Evolutionary conservation across 1,284 basidiomycete genomes (phyloP).

Genomic region (Mycena citricolor): DNA sequence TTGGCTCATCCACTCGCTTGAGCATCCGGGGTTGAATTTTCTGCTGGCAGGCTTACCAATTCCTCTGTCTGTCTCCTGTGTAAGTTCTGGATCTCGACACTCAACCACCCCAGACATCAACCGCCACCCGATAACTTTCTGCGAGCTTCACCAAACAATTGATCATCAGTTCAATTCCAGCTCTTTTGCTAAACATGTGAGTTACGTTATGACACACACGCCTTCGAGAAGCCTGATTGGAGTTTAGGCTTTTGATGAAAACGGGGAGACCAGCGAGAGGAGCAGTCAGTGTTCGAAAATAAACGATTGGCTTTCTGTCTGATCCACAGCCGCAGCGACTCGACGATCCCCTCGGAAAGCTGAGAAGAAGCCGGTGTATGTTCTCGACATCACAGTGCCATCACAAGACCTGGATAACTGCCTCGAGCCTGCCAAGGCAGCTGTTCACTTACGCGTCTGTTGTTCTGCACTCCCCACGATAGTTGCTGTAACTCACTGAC

Average conservation of each 20-base stretch:
- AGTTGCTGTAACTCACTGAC: slow-evolving; percentile 3
- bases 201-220: slow-evolving; percentile 21
- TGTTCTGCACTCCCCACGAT: not conserved
- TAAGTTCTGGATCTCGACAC: slow-evolving; percentile 8
- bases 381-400: slow-evolving; percentile 72
- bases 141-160: slow-evolving; percentile 72
- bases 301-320: slow-evolving; percentile 4
- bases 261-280: slow-evolving; percentile 46
- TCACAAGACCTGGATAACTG: slow-evolving; percentile 70
- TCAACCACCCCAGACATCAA: slow-evolving; percentile 68
- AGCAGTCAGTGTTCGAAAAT: slow-evolving; percentile 46
- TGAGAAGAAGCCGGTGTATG: slow-evolving; percentile 79
- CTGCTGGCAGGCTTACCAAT: slow-evolving; percentile 67
- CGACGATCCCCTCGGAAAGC: slow-evolving; percentile 74
- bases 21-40: too few relatives aligned
- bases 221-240: too few relatives aligned
- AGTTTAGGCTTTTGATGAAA: slow-evolving; percentile 69
- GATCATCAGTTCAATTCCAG: slow-evolving; percentile 66
- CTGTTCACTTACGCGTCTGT: slow-evolving; percentile 67
- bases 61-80: slow-evolving; percentile 61
- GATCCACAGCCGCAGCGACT: slow-evolving; percentile 38
- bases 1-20: slow-evolving; percentile 39
- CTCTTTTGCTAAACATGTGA: slow-evolving; percentile 68
- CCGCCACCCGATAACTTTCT: slow-evolving; percentile 64
- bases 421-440: slow-evolving; percentile 72